Evolutionary conservation across 345 rosid genomes (phyloP).

Genomic region (Pistacia integerrima): DNA sequence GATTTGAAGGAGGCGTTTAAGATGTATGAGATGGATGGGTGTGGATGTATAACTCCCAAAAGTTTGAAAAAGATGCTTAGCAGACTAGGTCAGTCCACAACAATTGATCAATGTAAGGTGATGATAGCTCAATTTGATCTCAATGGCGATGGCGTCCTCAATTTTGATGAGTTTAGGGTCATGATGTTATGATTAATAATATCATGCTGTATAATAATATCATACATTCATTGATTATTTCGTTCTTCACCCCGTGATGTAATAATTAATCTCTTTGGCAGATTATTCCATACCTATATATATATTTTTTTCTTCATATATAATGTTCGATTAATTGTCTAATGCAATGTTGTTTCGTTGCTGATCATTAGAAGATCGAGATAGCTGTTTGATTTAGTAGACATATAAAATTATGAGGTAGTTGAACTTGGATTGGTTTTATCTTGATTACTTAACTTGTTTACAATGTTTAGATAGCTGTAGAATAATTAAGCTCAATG

Average conservation of each 20-base stretch:
- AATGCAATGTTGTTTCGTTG: no score
- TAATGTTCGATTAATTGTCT: no score
- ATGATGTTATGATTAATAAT: constrained; percentile 47
- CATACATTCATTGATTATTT: not conserved
- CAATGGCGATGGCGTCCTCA: constrained; percentile 59
- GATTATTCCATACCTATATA: no score
- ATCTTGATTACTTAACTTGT: no score
- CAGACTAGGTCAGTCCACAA: constrained; percentile 49
- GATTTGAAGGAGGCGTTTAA: constrained; percentile 58
- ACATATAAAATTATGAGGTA: no score
- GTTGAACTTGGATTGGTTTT: no score
- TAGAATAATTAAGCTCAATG: no score
- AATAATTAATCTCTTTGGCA: no score
- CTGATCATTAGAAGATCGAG: no score
- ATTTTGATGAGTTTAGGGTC: constrained; percentile 62
- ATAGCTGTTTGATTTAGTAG: no score
- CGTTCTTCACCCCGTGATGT: not conserved
- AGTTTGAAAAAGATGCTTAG: constrained; percentile 61
- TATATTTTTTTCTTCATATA: no score
- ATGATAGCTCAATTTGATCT: constrained; percentile 63
- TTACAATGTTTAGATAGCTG: no score
- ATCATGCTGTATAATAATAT: not conserved
- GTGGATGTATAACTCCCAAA: constrained; percentile 56
- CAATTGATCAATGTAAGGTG: constrained; percentile 45
- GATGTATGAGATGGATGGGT: constrained; percentile 49